Evolutionary conservation across 768 basidiomycete species (phyloP).

Genomic region (Termitomyces sp.): DNA sequence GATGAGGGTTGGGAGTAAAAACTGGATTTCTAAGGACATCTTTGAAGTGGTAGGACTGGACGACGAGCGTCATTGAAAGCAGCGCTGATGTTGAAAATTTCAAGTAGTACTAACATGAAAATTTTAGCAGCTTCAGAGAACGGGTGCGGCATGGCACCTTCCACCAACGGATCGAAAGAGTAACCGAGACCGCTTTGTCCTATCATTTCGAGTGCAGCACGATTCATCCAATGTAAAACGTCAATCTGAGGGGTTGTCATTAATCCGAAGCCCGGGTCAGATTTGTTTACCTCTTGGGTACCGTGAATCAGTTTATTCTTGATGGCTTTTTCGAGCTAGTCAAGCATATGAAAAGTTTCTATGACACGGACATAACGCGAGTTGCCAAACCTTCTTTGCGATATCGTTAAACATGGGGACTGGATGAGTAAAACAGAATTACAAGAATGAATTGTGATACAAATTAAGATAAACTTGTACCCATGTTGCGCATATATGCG

Average conservation of each 20-base stretch:
- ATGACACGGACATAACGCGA: background rate
- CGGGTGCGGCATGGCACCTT: background rate
- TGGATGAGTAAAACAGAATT: background rate
- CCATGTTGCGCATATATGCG: slow-evolving; percentile 10
- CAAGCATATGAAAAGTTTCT: background rate
- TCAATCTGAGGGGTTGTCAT: background rate
- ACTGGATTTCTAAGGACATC: background rate
- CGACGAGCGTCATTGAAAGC: background rate
- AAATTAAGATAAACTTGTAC: background rate
- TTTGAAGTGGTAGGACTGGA: background rate
- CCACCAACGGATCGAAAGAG: background rate
- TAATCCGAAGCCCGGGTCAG: background rate
- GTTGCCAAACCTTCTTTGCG: slow-evolving; percentile 10
- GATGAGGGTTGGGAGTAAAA: slow-evolving; percentile 3
- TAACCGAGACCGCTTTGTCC: background rate
- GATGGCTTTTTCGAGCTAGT: slow-evolving; percentile 6
- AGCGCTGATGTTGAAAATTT: background rate
- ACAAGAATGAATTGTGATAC: background rate
- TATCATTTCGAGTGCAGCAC: background rate
- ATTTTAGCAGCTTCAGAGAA: slow-evolving; percentile 5
- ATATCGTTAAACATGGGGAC: slow-evolving; percentile 12
- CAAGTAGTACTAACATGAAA: background rate
- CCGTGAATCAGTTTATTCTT: background rate
- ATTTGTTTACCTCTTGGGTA: slow-evolving; percentile 2
- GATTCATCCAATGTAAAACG: background rate